Evolutionary conservation across 2,329 filamentous ascomycete genomes (phyloP).

Genomic region (Incumbomyces delicatus): DNA sequence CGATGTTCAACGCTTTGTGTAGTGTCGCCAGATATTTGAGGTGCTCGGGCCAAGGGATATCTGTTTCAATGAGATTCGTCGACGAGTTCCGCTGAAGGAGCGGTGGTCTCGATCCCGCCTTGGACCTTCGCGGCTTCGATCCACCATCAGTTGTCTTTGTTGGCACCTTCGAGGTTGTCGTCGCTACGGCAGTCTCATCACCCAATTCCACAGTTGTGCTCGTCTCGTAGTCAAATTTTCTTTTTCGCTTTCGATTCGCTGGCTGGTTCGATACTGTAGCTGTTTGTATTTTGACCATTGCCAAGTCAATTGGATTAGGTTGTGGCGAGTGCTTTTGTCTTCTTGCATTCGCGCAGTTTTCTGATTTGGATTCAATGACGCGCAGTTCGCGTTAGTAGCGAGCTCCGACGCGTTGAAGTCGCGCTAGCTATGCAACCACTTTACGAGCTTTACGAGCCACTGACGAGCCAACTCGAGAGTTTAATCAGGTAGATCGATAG

Average conservation of each 20-base stretch:
- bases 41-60: slow-evolving; percentile 61
- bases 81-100: slow-evolving; percentile 33
- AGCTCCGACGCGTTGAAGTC: no score
- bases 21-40: slow-evolving; percentile 66
- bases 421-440: no score
- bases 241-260: slow-evolving; percentile 29
- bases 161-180: slow-evolving; percentile 37
- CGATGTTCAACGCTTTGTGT: slow-evolving; percentile 77
- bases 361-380: background rate
- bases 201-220: slow-evolving; percentile 10
- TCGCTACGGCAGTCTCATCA: slow-evolving; percentile 6
- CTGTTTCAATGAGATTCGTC: slow-evolving; percentile 37
- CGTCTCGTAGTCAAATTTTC: background rate
- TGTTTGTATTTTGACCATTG: slow-evolving; percentile 33
- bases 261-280: slow-evolving; percentile 33
- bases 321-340: no score
- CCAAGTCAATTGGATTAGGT: no score
- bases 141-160: slow-evolving; percentile 51
- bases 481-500: no score
- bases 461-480: no score
- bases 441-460: no score
- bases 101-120: slow-evolving; percentile 28
- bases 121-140: slow-evolving; percentile 39
- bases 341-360: no score
- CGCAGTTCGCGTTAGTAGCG: no score